These are phyloP conservation scores for Aspergillus fumigatus DNA, from an alignment of 2,329 filamentous ascomycete species.

Conservation along the genomic window DNA sequence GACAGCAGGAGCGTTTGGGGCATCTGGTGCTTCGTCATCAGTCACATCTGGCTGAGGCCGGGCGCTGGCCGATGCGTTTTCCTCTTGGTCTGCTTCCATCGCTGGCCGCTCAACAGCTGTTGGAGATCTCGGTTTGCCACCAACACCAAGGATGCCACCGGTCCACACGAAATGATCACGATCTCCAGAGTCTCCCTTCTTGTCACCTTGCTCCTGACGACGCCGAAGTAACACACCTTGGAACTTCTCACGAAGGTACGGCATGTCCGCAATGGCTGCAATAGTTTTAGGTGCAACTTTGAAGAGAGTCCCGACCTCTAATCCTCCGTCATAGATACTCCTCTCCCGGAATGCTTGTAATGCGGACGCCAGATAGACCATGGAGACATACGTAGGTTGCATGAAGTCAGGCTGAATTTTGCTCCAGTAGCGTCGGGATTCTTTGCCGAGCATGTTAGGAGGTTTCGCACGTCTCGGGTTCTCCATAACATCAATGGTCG, in stretches of 20 bases:
- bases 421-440: slow-evolving; percentile 29
- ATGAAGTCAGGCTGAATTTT: slow-evolving; percentile 37
- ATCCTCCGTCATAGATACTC: slow-evolving; percentile 30
- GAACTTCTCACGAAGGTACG: slow-evolving; percentile 37
- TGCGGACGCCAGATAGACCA: slow-evolving; percentile 41
- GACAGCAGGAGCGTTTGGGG: not conserved
- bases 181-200: slow-evolving; percentile 5
- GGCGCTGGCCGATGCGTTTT: not conserved
- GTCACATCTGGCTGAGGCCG: not conserved
- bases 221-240: slow-evolving; percentile 39
- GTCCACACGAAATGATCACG: slow-evolving; percentile 28
- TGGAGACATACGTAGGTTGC: slow-evolving; percentile 42
- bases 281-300: slow-evolving; percentile 34
- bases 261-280: slow-evolving; percentile 34
- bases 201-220: slow-evolving; percentile 23
- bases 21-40: not conserved
- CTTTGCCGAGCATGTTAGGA: slow-evolving; percentile 28
- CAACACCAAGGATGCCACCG: slow-evolving; percentile 30
- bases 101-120: slow-evolving; percentile 1
- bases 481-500: slow-evolving; percentile 31
- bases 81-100: not conserved
- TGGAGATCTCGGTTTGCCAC: slow-evolving; percentile 17
- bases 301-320: slow-evolving; percentile 26
- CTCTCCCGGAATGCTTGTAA: slow-evolving; percentile 33
- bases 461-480: slow-evolving; percentile 16